Percentiles rank a stretch among this genome's conserved stretches.
Evolutionary conservation across 768 basidiomycete genomes (phyloP).

Genomic region (Mycena metata): DNA sequence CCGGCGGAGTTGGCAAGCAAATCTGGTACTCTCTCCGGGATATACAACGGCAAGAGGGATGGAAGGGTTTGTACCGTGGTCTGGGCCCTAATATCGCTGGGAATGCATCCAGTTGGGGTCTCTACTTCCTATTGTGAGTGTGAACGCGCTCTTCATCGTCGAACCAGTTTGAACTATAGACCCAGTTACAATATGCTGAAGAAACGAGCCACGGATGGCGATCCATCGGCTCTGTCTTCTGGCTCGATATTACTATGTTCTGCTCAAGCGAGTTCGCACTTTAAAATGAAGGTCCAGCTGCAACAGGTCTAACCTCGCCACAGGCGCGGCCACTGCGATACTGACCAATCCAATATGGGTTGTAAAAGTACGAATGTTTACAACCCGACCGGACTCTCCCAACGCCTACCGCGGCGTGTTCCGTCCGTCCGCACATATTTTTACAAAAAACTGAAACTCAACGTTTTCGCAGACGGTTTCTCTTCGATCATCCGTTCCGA

Average conservation of each 20-base stretch:
- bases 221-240: constrained; percentile 78
- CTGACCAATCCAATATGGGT: constrained; percentile 99
- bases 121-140: constrained; percentile 97
- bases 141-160: constrained; percentile 23
- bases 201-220: constrained; percentile 77
- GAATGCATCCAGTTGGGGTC: constrained; percentile 96
- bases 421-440: constrained; percentile 60
- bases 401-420: constrained; percentile 84
- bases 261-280: constrained; percentile 93
- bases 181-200: constrained; percentile 94
- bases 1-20: constrained; percentile 74
- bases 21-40: constrained; percentile 83
- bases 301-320: constrained; percentile 26
- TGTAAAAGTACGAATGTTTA: constrained; percentile 97
- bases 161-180: constrained; percentile 4
- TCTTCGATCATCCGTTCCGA: constrained; percentile 78
- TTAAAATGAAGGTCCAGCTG: constrained; percentile 32
- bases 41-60: constrained; percentile 82
- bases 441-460: neutral
- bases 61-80: constrained; percentile 91
- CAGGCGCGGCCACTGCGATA: constrained; percentile 93
- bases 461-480: constrained; percentile 67
- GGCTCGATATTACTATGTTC: constrained; percentile 89
- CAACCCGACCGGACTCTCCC: constrained; percentile 75
- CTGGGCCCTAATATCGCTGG: constrained; percentile 92